phyloP scores from a whole-genome alignment of 176 grass and related monocot genomes.

The Themeda triandra region DNA sequence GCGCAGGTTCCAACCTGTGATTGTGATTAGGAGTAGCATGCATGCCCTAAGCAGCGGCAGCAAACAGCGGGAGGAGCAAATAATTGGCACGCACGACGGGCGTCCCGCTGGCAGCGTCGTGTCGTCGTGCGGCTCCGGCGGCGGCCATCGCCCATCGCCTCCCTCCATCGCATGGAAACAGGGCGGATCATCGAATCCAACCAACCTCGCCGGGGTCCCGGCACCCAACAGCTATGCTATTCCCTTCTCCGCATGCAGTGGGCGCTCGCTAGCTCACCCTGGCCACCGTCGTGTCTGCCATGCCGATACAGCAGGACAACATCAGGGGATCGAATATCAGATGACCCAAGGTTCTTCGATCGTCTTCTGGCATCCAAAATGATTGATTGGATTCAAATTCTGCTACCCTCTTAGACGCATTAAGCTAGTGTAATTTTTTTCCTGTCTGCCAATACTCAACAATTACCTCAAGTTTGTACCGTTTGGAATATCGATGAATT shows the following conservation, averaged over 20 bases:
- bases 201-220: neutral
- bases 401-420: no score
- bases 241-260: neutral
- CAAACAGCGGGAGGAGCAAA: neutral
- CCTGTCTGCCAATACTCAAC: no score
- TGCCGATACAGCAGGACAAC: neutral
- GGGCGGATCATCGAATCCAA: conserved; percentile 39
- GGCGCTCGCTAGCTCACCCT: neutral
- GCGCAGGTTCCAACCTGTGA: neutral
- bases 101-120: conserved; percentile 11
- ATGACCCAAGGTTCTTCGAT: neutral
- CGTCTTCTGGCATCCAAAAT: neutral
- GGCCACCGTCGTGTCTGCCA: neutral
- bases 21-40: neutral
- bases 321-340: neutral
- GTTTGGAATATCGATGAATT: no score
- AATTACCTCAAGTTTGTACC: no score
- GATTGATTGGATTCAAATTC: no score
- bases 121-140: neutral
- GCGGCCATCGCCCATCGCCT: neutral
- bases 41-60: no score
- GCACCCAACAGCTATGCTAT: no score
- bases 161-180: conserved; percentile 7
- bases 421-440: no score
- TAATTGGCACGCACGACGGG: conserved; percentile 31